These are phyloP conservation scores for Hypoxylon lenormandii DNA, from an alignment of 495 filamentous ascomycete genomes.

Conservation along the genomic window DNA sequence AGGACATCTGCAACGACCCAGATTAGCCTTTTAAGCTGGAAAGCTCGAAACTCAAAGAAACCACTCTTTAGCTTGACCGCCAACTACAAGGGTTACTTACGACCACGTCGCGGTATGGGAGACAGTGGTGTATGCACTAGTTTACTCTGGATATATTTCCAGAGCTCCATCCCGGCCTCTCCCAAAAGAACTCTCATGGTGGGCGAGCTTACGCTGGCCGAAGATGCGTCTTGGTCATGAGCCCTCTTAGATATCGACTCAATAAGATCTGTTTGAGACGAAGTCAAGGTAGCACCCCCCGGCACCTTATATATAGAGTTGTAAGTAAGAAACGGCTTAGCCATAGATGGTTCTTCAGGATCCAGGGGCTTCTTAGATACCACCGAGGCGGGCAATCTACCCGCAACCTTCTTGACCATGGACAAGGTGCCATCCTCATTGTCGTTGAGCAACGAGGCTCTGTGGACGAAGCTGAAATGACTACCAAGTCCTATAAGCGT, in stretches of 20 bases:
- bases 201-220: background rate
- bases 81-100: slow-evolving; percentile 13
- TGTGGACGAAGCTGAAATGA: slow-evolving; percentile 48
- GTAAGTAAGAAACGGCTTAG: slow-evolving; percentile 3
- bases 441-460: slow-evolving; percentile 48
- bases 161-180: slow-evolving; percentile 15
- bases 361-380: slow-evolving; percentile 19
- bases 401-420: slow-evolving; percentile 27
- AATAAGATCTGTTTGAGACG: background rate
- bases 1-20: background rate
- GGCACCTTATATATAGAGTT: background rate
- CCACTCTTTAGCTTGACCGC: background rate
- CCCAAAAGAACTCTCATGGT: background rate
- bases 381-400: slow-evolving; percentile 13
- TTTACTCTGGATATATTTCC: slow-evolving; percentile 27
- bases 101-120: slow-evolving; percentile 10
- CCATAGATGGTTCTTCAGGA: slow-evolving; percentile 17
- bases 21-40: slow-evolving; percentile 1
- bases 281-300: background rate
- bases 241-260: no score
- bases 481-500: slow-evolving; percentile 37
- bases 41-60: background rate
- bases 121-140: slow-evolving; percentile 12
- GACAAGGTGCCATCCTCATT: slow-evolving; percentile 56
- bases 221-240: background rate